Percentiles rank a stretch among this genome's conserved stretches.
Conservation (phyloP, 768 basidiomycete species). For the Tylopilus vinaceipallidus region DNA sequence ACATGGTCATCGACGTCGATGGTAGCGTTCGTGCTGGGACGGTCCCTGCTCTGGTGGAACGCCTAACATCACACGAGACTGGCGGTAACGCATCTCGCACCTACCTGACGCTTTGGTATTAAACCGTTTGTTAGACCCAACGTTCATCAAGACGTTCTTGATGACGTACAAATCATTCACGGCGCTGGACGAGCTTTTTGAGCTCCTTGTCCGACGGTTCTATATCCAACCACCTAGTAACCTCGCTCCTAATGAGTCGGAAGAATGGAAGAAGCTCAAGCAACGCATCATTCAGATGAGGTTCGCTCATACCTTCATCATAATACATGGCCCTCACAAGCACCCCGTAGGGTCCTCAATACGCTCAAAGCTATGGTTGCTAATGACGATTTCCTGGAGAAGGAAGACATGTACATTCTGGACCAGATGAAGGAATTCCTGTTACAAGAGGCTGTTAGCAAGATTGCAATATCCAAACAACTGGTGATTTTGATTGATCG, state of each 20-base stretch:
- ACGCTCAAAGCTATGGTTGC: constrained; percentile 87
- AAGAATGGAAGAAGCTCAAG: constrained; percentile 83
- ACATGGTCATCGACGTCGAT: constrained; percentile 85
- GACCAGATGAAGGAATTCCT: constrained; percentile 81
- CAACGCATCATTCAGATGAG: constrained; percentile 84
- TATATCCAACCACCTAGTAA: constrained; percentile 71
- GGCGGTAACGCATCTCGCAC: constrained; percentile 56
- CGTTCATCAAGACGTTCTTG: constrained; percentile 85
- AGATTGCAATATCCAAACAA: constrained; percentile 70
- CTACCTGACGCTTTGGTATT: not conserved
- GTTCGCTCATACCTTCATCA: constrained; percentile 42
- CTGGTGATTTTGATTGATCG: constrained; percentile 74
- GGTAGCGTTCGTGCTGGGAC: constrained; percentile 86
- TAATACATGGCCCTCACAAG: not conserved
- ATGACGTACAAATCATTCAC: constrained; percentile 97
- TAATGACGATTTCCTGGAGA: constrained; percentile 80
- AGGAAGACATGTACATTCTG: constrained; percentile 81
- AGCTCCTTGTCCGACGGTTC: constrained; percentile 79
- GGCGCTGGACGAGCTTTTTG: constrained; percentile 76
- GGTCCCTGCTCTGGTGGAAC: constrained; percentile 79
- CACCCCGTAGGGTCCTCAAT: constrained; percentile 65
- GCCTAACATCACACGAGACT: constrained; percentile 87
- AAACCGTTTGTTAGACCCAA: constrained; percentile 50
- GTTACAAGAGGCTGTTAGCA: constrained; percentile 60
- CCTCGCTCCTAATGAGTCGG: constrained; percentile 56